A percentile compares a stretch with the other conserved stretches of the same genome.
Conservation (phyloP, 805 yeast genomes). For the Yarrowia osloensis region DNA sequence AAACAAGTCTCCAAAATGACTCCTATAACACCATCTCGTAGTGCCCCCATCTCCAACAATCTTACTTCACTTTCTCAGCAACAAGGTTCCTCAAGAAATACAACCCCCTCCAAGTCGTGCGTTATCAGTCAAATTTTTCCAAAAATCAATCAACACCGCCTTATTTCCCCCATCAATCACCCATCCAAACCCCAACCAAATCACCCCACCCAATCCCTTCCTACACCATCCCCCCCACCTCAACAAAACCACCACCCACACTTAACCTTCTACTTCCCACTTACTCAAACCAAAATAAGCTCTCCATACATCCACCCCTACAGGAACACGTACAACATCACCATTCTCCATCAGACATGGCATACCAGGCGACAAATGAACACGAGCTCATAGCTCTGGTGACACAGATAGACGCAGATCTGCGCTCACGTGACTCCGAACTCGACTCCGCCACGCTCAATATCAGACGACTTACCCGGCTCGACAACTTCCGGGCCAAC, state of each 20-base stretch:
- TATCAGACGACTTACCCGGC: constrained; percentile 34
- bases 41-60: too few species aligned
- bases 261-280: too few species aligned
- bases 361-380: not conserved
- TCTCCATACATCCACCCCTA: not conserved
- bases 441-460: not conserved
- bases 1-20: too few species aligned
- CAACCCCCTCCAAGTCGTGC: too few species aligned
- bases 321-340: not conserved
- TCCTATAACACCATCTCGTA: too few species aligned
- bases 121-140: too few species aligned
- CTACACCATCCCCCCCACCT: not conserved
- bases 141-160: too few species aligned
- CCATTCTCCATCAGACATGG: not conserved
- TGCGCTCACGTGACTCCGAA: not conserved
- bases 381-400: constrained; percentile 19
- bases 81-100: too few species aligned
- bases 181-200: not conserved
- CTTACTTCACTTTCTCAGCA: too few species aligned
- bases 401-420: not conserved
- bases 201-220: not conserved
- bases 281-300: not conserved
- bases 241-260: not conserved
- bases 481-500: constrained; percentile 40
- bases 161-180: too few species aligned